Conservation (phyloP, 768 basidiomycete species). For the Hysterangium stoloniferum region DNA sequence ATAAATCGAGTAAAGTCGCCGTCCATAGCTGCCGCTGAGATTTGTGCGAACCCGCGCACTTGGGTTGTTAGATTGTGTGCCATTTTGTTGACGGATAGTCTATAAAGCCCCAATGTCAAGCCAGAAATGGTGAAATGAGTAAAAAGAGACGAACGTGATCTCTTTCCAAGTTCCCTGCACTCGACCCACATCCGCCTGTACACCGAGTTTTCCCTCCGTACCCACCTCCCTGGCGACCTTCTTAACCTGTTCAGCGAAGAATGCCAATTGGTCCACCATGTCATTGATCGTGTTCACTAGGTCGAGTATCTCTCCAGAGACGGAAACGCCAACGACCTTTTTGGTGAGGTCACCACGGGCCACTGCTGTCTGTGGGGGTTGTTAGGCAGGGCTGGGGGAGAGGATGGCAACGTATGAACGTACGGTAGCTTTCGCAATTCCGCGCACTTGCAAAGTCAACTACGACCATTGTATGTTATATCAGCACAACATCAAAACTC, state of each 20-base stretch:
- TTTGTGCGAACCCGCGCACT: constrained; percentile 98
- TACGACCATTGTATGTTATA: constrained; percentile 22
- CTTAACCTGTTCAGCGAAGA: constrained; percentile 77
- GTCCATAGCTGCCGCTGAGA: constrained; percentile 96
- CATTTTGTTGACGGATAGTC: constrained; percentile 97
- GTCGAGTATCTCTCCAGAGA: constrained; percentile 92
- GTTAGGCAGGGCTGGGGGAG: background rate
- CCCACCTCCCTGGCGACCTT: constrained; percentile 97
- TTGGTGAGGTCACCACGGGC: constrained; percentile 89
- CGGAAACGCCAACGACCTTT: constrained; percentile 88
- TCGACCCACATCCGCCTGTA: constrained; percentile 93
- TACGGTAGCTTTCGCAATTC: constrained; percentile 88
- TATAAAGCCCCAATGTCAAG: constrained; percentile 27
- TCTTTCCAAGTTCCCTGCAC: constrained; percentile 99
- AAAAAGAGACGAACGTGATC: constrained; percentile 58
- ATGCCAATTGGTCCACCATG: constrained; percentile 62
- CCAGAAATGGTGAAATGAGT: background rate
- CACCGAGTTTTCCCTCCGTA: constrained; percentile 97
- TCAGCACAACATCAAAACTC: background rate
- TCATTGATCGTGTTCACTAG: constrained; percentile 97
- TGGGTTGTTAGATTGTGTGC: constrained; percentile 94
- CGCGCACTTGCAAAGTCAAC: constrained; percentile 90
- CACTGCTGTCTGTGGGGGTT: constrained; percentile 63
- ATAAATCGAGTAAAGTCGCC: constrained; percentile 99
- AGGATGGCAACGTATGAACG: constrained; percentile 21